These are phyloP conservation scores for Kodamaea fungicola DNA, from an alignment of 1,139 yeast genomes.

Conservation along the genomic window DNA sequence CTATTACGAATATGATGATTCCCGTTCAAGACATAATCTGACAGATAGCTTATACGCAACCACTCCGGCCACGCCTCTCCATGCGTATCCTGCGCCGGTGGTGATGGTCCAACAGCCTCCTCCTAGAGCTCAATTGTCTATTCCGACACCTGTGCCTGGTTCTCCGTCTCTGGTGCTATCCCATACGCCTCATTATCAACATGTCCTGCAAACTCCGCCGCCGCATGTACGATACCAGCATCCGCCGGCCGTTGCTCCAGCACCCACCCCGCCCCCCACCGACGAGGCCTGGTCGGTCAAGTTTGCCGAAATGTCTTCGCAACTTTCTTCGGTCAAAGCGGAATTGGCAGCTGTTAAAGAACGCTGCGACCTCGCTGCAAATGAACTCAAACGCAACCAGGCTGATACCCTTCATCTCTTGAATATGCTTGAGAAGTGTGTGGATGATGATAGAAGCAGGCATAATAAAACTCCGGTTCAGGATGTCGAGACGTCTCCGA, in stretches of 20 bases:
- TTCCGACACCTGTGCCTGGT: conserved; percentile 1
- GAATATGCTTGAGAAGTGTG: conserved; percentile 41
- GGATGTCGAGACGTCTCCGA: conserved; percentile 14
- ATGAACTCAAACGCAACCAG: conserved; percentile 46
- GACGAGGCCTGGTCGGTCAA: conserved; percentile 10
- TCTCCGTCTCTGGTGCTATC: conserved; percentile 1
- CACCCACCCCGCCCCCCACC: conserved; percentile 5
- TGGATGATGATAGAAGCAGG: conserved; percentile 8
- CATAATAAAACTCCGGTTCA: conserved; percentile 14
- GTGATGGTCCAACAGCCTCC: neutral
- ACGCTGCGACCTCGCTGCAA: conserved; percentile 44
- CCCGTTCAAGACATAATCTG: conserved; percentile 6
- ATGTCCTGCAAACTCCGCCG: neutral
- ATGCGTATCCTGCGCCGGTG: neutral
- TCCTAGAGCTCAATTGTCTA: neutral
- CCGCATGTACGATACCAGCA: conserved; percentile 1
- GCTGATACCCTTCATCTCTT: conserved; percentile 47
- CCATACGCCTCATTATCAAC: conserved; percentile 3
- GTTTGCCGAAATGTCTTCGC: conserved; percentile 10
- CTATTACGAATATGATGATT: conserved; percentile 8
- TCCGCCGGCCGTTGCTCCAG: conserved; percentile 5
- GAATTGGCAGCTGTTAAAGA: conserved; percentile 36
- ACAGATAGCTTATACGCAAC: conserved; percentile 5
- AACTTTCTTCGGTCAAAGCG: conserved; percentile 31
- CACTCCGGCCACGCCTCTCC: conserved; percentile 1